Percentiles rank a stretch among this genome's conserved stretches.
Evolutionary conservation across 2,329 filamentous ascomycete genomes (phyloP).

Genomic region (Fusarium haematococcum): DNA sequence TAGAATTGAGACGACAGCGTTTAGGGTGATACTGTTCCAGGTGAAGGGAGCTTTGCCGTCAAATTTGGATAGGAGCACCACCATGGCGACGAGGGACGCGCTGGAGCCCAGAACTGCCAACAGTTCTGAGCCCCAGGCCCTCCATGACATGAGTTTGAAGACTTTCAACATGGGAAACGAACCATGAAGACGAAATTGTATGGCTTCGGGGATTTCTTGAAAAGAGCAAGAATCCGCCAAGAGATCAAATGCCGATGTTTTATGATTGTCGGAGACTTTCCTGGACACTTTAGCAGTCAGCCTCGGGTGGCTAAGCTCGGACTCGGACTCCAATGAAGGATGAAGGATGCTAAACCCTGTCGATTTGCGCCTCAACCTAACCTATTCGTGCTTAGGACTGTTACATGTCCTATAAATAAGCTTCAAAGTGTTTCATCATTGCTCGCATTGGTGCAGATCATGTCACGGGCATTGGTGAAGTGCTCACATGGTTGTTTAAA

Average conservation of each 20-base stretch:
- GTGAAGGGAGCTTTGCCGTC: slow-evolving; percentile 22
- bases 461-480: background rate
- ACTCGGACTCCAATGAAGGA: background rate
- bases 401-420: background rate
- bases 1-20: slow-evolving; percentile 31
- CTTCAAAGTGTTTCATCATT: background rate
- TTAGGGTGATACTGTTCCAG: slow-evolving; percentile 31
- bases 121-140: slow-evolving; percentile 9
- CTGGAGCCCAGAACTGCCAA: slow-evolving; percentile 12
- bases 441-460: background rate
- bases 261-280: background rate
- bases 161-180: background rate
- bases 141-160: background rate
- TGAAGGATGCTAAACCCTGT: background rate
- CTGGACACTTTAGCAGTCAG: background rate
- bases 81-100: slow-evolving; percentile 10
- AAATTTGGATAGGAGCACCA: slow-evolving; percentile 8
- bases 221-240: background rate
- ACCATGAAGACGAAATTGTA: background rate
- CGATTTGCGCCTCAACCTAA: background rate
- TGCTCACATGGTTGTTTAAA: background rate
- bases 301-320: background rate
- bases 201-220: background rate
- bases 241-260: background rate
- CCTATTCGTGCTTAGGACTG: background rate